Conservation (phyloP, 305 asterid species). For the Plantago coronopus region DNA sequence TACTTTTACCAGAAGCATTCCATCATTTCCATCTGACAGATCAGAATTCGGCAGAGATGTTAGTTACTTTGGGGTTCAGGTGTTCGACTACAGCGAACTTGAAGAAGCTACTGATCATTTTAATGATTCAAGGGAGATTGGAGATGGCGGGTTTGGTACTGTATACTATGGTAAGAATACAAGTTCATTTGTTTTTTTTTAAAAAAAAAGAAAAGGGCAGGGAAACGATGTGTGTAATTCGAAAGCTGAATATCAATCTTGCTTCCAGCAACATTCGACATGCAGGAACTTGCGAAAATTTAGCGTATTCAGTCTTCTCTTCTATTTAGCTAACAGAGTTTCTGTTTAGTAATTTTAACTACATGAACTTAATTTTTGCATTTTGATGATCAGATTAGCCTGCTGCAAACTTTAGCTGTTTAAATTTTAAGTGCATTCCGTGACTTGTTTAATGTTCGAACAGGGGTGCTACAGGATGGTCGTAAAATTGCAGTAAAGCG, state of each 20-base stretch:
- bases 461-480: constrained; percentile 66
- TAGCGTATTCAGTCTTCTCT: no score
- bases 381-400: no score
- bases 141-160: constrained; percentile 83
- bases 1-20: constrained; percentile 45
- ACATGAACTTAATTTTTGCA: background rate
- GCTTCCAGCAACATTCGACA: no score
- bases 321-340: no score
- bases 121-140: constrained; percentile 56
- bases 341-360: background rate
- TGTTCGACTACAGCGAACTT: constrained; percentile 60
- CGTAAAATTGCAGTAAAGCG: constrained; percentile 76
- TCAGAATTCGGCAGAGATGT: constrained; percentile 42
- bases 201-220: background rate
- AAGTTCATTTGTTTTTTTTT: background rate
- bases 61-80: constrained; percentile 64
- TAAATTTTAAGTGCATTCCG: background rate
- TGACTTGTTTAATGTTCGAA: constrained; percentile 4
- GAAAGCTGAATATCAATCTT: no score
- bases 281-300: no score
- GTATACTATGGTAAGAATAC: constrained; percentile 66
- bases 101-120: constrained; percentile 74
- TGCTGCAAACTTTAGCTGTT: background rate
- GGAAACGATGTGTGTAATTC: no score
- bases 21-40: constrained; percentile 51